Conservation (phyloP, 164 flowering plant genomes). For the Berberis vulgaris region DNA sequence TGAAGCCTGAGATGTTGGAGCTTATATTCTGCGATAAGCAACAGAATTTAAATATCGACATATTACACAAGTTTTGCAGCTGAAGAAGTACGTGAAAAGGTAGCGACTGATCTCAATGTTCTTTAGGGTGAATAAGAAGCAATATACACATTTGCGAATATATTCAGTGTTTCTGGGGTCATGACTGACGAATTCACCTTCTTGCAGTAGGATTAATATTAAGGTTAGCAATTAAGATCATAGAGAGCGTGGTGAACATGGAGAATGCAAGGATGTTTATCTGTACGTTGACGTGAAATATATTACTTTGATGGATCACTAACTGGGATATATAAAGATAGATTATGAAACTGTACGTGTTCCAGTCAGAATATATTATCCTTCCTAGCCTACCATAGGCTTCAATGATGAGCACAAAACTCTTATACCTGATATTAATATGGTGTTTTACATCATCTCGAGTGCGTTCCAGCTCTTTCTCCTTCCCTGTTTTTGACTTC, state of each 20-base stretch:
- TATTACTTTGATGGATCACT: no score
- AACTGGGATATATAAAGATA: not conserved
- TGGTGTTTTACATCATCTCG: slow-evolving; percentile 42
- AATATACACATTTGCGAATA: slow-evolving; percentile 59
- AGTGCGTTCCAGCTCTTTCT: slow-evolving; percentile 44
- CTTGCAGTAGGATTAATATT: no score
- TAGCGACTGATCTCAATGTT: slow-evolving; percentile 59
- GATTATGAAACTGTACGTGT: not conserved
- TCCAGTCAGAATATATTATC: no score
- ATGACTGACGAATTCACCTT: slow-evolving; percentile 63
- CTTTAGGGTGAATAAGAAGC: slow-evolving; percentile 75
- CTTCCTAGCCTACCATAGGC: not conserved
- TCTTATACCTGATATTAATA: slow-evolving; percentile 31
- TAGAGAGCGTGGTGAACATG: not conserved
- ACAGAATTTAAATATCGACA: not conserved
- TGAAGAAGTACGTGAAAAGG: not conserved
- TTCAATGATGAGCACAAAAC: not conserved
- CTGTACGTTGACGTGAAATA: no score
- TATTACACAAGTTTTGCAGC: not conserved
- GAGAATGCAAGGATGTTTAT: not conserved
- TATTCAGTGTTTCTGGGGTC: slow-evolving; percentile 82
- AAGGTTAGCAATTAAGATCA: slow-evolving; percentile 1
- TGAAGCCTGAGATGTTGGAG: slow-evolving; percentile 80
- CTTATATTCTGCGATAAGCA: slow-evolving; percentile 57
- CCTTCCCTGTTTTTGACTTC: slow-evolving; percentile 52